These are phyloP conservation scores for Russula olivacea DNA, from an alignment of 768 basidiomycete species.

Conservation along the genomic window DNA sequence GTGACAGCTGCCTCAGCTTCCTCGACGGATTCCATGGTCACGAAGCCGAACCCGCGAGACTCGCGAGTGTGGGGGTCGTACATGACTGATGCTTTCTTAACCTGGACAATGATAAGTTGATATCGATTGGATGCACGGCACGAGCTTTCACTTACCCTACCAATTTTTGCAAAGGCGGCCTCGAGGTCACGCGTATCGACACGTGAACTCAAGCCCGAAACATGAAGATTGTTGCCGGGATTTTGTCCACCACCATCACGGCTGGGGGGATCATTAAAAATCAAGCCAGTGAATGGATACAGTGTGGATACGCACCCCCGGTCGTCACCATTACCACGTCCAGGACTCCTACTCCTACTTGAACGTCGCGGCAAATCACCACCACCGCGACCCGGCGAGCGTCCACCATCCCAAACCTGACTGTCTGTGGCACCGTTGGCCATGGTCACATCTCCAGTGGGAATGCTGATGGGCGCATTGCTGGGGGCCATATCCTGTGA, in stretches of 20 bases:
- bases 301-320: slow-evolving; percentile 44
- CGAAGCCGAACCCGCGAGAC: slow-evolving; percentile 86
- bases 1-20: slow-evolving; percentile 91
- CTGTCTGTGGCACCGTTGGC: slow-evolving; percentile 47
- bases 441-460: slow-evolving; percentile 42
- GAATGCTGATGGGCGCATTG: slow-evolving; percentile 61
- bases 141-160: slow-evolving; percentile 50
- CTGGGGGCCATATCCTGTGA: slow-evolving; percentile 70
- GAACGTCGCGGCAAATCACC: slow-evolving; percentile 56
- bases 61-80: slow-evolving; percentile 59
- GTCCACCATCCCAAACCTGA: slow-evolving; percentile 50
- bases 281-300: neutral
- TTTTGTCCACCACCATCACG: slow-evolving; percentile 40
- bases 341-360: slow-evolving; percentile 78
- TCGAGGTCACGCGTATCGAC: slow-evolving; percentile 85
- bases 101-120: slow-evolving; percentile 36
- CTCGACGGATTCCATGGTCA: slow-evolving; percentile 75
- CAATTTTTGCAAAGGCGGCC: slow-evolving; percentile 81
- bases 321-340: slow-evolving; percentile 39
- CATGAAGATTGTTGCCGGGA: slow-evolving; percentile 62
- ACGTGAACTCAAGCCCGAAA: slow-evolving; percentile 51
- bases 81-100: slow-evolving; percentile 58
- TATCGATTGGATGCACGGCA: neutral
- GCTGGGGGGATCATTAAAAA: slow-evolving; percentile 5
- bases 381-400: slow-evolving; percentile 40